Evolutionary conservation across 1,139 yeast genomes (phyloP).

Genomic region (Eremothecium gossypii): DNA sequence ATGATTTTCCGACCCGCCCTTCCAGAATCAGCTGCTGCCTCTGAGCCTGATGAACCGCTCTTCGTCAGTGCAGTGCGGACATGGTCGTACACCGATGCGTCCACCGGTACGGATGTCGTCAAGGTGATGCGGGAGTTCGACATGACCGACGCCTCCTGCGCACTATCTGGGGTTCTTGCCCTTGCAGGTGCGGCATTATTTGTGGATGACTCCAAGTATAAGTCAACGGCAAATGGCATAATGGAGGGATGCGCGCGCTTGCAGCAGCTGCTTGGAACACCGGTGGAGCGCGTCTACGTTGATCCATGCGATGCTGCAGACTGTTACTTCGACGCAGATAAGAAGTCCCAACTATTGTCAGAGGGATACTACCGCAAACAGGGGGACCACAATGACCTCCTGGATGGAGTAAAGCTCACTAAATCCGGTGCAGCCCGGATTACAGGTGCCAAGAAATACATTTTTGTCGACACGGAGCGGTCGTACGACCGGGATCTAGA

Average conservation of each 20-base stretch:
- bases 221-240: conserved; percentile 49
- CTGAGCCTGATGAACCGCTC: background rate
- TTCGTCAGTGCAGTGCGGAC: conserved; percentile 15
- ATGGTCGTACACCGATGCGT: conserved; percentile 15
- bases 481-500: background rate
- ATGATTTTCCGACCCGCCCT: conserved; percentile 38
- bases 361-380: conserved; percentile 10
- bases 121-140: conserved; percentile 24
- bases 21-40: conserved; percentile 19
- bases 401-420: background rate
- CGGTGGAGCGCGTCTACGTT: conserved; percentile 37
- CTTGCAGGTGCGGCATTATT: conserved; percentile 54
- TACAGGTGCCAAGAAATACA: background rate
- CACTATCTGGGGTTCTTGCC: conserved; percentile 65
- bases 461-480: background rate
- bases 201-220: conserved; percentile 41
- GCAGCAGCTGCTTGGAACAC: conserved; percentile 40
- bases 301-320: conserved; percentile 30
- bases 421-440: background rate
- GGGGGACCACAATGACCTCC: background rate
- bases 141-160: conserved; percentile 57
- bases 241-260: conserved; percentile 62
- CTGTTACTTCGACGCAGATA: conserved; percentile 23
- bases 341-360: conserved; percentile 21
- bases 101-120: conserved; percentile 20